Percentiles rank a stretch among this genome's conserved stretches.
phyloP scores from a whole-genome alignment of 495 filamentous ascomycete genomes.

The Aspergillus ellipticus region DNA sequence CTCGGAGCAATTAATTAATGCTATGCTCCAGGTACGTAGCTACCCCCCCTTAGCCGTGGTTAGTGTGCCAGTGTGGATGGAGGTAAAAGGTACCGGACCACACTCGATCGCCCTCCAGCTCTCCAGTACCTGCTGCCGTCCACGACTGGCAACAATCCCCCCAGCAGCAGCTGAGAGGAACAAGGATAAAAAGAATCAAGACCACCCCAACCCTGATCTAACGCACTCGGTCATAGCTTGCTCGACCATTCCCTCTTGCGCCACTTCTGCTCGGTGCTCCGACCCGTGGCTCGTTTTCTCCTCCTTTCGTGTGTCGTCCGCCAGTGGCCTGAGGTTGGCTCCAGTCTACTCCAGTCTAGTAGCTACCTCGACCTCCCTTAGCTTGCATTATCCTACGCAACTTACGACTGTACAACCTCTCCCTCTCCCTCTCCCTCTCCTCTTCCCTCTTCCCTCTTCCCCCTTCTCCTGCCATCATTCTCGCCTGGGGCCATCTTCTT shows the following conservation, averaged over 20 bases:
- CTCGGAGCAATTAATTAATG: conserved; percentile 12
- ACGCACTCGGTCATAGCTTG: conserved; percentile 11
- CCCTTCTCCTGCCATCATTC: conserved; percentile 6
- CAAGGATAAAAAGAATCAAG: neutral
- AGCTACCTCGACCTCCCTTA: conserved; percentile 12
- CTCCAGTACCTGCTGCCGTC: no score
- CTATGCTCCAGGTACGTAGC: neutral
- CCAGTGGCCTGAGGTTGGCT: conserved; percentile 23
- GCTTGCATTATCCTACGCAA: conserved; percentile 16
- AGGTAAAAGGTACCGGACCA: conserved; percentile 3
- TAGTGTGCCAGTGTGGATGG: conserved; percentile 1
- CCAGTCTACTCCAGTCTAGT: neutral
- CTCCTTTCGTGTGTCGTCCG: conserved; percentile 18
- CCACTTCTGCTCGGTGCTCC: conserved; percentile 22
- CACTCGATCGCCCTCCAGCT: neutral
- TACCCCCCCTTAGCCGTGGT: conserved; percentile 1
- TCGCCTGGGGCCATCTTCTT: conserved; percentile 9
- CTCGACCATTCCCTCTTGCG: conserved; percentile 13
- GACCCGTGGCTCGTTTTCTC: conserved; percentile 27
- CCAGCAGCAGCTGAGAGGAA: neutral
- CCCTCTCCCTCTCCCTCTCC: conserved; percentile 13
- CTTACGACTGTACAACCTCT: conserved; percentile 21
- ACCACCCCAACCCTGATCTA: conserved; percentile 3
- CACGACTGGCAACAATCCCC: neutral
- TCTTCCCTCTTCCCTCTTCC: conserved; percentile 10